Base-by-base conservation (phyloP, 2,329 filamentous ascomycete genomes). In the Curvularia sp. region DNA sequence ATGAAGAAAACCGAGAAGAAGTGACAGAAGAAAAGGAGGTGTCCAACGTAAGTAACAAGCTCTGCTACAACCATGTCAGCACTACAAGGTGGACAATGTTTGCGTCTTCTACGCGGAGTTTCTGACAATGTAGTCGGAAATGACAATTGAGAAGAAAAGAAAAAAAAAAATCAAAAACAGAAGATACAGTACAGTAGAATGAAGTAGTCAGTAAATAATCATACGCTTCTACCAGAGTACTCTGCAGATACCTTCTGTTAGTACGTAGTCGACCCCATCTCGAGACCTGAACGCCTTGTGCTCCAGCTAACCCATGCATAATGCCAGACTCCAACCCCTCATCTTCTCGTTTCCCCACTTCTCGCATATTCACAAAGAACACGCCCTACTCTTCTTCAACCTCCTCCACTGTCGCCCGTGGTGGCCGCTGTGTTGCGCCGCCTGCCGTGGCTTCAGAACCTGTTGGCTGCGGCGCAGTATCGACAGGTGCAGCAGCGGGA, bases 321-420 rank as follows among this genome's bases (percentile, higher is more conserved):
- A 24, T 43, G 22, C 35, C 35, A 38, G 4, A 38, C 35, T 38
- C 15, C 35, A 38, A 38, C 7, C 15, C 13, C 35, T 26, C 41
- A 26, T 26, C 20, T 12, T 43, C 22, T 12, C n/a, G 1, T 22
- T 18, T 52, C 24, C 4, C 7, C 20, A 8, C 8, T 8, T 35
- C n/a, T 43, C 26, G 8, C 18, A 18, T 15, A 31, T 26, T 3
- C 46, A 41, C 33, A 41, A 41, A 30, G 8, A 24, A 7, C 24
- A 26, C 12, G 10, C 33, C 3, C 51, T 54, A 68, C 61, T 73
- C 75, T 50, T 77, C 75, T 18, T 78, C 75, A 0, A 63, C 75
- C 51, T 78, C 76, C 53, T 78, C 76, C 4, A 78, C 75, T 1
- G 70, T 77, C 10, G 76, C 74, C 5, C 72, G 67, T 39, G 66